Base-by-base conservation (phyloP, 202 grass and related monocot species). In the Miscanthus sacchariflorus region DNA sequence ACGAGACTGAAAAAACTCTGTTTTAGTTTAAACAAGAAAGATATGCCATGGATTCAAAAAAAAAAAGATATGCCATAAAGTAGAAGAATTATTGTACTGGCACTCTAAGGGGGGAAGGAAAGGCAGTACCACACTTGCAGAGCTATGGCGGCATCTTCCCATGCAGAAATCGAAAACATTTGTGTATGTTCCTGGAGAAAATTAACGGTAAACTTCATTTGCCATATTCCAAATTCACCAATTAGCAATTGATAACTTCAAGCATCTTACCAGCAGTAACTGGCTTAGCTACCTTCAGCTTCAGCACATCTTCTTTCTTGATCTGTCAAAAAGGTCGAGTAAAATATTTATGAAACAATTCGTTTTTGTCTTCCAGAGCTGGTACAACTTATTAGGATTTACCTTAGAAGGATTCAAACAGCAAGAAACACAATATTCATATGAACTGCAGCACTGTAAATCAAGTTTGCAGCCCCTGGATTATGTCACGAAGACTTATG, bases 391-490 rank as follows among this genome's bases (percentile, higher is more conserved):
- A 28, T 50, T 80, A 88, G 33, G 66, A 84, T 74, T 83, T 88
- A 99, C 97, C 88, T 78, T 96, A 12, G 86, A 91, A 85, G 97
- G 94, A 90, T 95, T 44, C 74, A 96, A 91, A 91, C 97, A 95
- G 91, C 94, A 99, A 24, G 97, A 99, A 74, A 99, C 94, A 76
- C 94, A 99, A 88, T 95, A 95, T 88, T 99, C 97, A 77, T 99
- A 96, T 67, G 97, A 92, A 66, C 95, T 89, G 86, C 97, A 99
- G 65, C 97, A 99, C 40, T 91, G 86, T 67, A 72, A 90, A 73
- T 81, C 88, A 85, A 88, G 86, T 50, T 95, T 91, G 90, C 97
- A 99, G 56, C 97, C 94, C 81, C 97, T 99, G 91, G 12, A 90
- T 68, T 68, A 82, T 74, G 49, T 42, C 58, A 74, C 30, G 64